Base-by-base conservation (phyloP, 2,329 filamentous ascomycete species). In the Penicillium freii region DNA sequence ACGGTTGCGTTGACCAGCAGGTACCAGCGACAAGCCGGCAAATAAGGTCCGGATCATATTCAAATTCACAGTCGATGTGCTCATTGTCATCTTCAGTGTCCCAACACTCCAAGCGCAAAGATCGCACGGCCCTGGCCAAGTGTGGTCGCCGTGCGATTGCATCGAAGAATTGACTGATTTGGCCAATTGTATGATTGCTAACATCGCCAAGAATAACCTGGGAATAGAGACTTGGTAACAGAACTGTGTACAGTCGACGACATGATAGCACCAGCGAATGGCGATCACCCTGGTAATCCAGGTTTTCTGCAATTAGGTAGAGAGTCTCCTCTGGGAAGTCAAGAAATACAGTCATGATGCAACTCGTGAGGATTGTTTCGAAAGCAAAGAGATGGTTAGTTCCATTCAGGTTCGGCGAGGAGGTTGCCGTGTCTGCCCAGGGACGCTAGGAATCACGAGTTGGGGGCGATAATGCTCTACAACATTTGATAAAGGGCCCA, bases 221-320 rank as follows among this genome's bases (percentile, higher is more conserved):
- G 4, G 51, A 47, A 25, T 53, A 53, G 29, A 53, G 51, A 13
- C 10, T 23, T 31, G 51, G 51, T 17, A 53, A n/a, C 13, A 44
- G 11, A 19, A 23, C 25, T 47, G 29, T 33, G 29, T 47, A 47
- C 23, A 53, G n/a, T 13, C n/a, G 42, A 27, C 42, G 51, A 31
- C 42, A 53, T 19, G 42, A 36, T 6, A 7, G 34, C 38, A 53
- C 29, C 11, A 53, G 23, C 33, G 42, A 31, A 23, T 29, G 11
- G 13, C 31, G 51, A 34, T 53, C 51, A 31, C 11, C 2, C 13
- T 36, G 50, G 23, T 5, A 1, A 23, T 31, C 8, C 5, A 53
- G 13, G 1, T 47, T 4, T 34, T 39, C 21, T 9, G n/a, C 33
- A 23, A 53, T 53, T 9, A 47, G 29, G 4, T 15, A 23, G 11